A percentile compares a stretch with the other conserved stretches of the same genome.
phyloP scores from a whole-genome alignment of 805 yeast species.

The Suhomyces kilbournensis region DNA sequence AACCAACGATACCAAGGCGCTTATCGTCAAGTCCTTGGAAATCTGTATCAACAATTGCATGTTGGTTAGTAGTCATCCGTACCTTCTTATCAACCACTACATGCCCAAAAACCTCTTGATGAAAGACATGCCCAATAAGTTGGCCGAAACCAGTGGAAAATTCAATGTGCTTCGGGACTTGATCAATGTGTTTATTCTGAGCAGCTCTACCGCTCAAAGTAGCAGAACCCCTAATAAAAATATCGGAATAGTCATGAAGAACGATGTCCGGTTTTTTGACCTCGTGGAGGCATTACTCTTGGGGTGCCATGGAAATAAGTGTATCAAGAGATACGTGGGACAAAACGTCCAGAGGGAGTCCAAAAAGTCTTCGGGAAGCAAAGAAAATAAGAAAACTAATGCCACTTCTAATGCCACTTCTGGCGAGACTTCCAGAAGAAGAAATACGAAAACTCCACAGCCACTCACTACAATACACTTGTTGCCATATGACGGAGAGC shows the following conservation, averaged over 20 bases:
- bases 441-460: not conserved
- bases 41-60: constrained; percentile 74
- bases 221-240: constrained; percentile 37
- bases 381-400: not conserved
- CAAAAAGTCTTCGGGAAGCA: constrained; percentile 12
- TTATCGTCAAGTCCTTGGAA: constrained; percentile 70
- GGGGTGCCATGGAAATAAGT: constrained; percentile 49
- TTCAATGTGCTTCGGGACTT: constrained; percentile 68
- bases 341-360: constrained; percentile 52
- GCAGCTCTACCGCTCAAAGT: constrained; percentile 1
- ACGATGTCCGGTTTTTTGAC: constrained; percentile 65
- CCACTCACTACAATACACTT: constrained; percentile 11
- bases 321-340: constrained; percentile 61
- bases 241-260: constrained; percentile 67
- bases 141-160: constrained; percentile 81
- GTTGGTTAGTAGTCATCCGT: constrained; percentile 86
- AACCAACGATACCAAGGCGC: constrained; percentile 45
- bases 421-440: not conserved
- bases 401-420: not conserved
- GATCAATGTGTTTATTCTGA: constrained; percentile 48
- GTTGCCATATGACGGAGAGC: constrained; percentile 12
- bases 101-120: constrained; percentile 76
- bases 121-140: constrained; percentile 65
- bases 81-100: constrained; percentile 75
- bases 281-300: constrained; percentile 66